Evolutionary conservation across 805 yeast genomes (phyloP), one percentile per base, ranked within the genome.

Genomic region (Metschnikowia kofuensis): DNA sequence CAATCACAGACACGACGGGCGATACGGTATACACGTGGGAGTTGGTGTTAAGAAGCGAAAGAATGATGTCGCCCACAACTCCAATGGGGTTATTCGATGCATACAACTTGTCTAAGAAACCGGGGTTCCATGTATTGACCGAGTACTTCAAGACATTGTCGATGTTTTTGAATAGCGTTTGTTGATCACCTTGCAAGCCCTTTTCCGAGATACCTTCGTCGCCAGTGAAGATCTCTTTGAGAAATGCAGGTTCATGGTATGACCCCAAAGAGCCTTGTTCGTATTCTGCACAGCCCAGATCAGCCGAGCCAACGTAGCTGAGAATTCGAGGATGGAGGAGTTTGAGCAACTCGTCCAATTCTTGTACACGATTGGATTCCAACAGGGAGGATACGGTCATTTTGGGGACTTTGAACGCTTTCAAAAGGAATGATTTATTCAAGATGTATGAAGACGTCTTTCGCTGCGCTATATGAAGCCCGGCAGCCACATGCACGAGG

Each of bases 31-130:
- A 88, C 1, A 89, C 96, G 62, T 88, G 96, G 1, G 91, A 83
- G 65, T 89, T 89, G 2, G 96, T 89, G 67, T 89, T 88, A 47
- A 88, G 69, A 9, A 84, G 68, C 31, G 89, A 80, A 45, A 88
- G 69, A 4, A 88, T 63, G 44, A 88, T 50, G 62, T 88, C 96
- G 2, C 88, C 75, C 6, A 88, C 75, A 6, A 88, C 80, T 7
- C 96, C 96, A 30, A 87, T 83, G 1, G 96, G 91, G 60, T 87
- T 88, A 28, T 88, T 87, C n/a, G 88, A 80, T 0, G 95, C 95
- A 57, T 88, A 88, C 48, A 88, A 70, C 64, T 88, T 88, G 62
- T 89, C 96, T 69, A 88, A 67, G 60, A 88, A 88, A 1, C 95
- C 95, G 0, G 88, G 85, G 61, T 85, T 86, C 96, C 96, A 89